Conservation (phyloP, 176 grass and related monocot genomes). For the Musa schizocarpa region DNA sequence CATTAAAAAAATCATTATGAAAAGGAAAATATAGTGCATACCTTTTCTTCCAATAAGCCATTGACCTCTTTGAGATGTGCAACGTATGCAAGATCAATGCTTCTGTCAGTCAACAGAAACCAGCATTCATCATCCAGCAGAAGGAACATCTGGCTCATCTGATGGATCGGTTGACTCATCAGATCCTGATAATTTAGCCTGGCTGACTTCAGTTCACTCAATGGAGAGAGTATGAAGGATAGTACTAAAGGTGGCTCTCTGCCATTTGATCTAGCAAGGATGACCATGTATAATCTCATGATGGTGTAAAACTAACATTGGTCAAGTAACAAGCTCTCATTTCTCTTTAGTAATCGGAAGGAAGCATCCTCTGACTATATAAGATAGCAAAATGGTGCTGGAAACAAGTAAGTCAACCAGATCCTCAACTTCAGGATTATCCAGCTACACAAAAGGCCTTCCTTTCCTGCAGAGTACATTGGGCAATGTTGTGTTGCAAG, state of each 20-base stretch:
- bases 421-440: conserved; percentile 54
- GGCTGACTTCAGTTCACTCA: neutral
- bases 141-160: conserved; percentile 53
- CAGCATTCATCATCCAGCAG: conserved; percentile 32
- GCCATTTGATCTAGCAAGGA: conserved; percentile 74
- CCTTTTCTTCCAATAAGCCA: conserved; percentile 54
- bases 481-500: neutral
- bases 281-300: conserved; percentile 58
- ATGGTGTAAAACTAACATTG: conserved; percentile 71
- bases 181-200: neutral
- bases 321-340: conserved; percentile 41
- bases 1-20: neutral
- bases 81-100: conserved; percentile 56
- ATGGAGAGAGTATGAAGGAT: neutral
- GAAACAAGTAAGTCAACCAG: conserved; percentile 60
- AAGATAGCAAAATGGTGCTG: conserved; percentile 64
- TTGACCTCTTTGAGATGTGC: conserved; percentile 62
- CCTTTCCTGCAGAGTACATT: conserved; percentile 37
- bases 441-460: conserved; percentile 36
- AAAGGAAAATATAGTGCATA: conserved; percentile 1
- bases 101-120: conserved; percentile 68
- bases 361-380: conserved; percentile 59
- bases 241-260: neutral
- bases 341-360: conserved; percentile 61
- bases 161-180: neutral